Conservation (phyloP, 192 early-diverging fungal genomes). For the Thoreauomyces humboldtii region DNA sequence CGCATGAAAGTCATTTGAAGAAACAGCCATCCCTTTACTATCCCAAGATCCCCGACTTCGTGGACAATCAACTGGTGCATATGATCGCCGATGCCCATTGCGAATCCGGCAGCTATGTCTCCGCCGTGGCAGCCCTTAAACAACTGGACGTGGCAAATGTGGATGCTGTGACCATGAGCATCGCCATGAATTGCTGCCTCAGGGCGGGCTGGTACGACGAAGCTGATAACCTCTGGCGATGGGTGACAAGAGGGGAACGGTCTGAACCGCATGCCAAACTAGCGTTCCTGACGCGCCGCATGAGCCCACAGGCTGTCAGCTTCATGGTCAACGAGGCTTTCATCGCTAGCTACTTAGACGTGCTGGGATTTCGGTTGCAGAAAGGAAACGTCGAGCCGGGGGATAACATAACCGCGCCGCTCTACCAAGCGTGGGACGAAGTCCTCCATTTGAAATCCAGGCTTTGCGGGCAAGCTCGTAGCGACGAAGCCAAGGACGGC, state of each 20-base stretch:
- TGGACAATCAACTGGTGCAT: too few relatives aligned
- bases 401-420: too few relatives aligned
- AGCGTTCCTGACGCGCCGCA: neutral
- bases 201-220: neutral
- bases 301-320: neutral
- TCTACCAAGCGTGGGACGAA: conserved; percentile 4
- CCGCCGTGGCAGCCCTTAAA: neutral
- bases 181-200: conserved; percentile 15
- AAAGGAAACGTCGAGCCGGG: too few relatives aligned
- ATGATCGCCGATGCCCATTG: conserved; percentile 16
- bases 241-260: neutral
- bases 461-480: too few relatives aligned
- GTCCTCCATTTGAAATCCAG: neutral
- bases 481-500: neutral
- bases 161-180: conserved; percentile 11
- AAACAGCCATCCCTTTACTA: too few relatives aligned
- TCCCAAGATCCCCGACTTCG: too few relatives aligned
- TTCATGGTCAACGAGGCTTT: conserved; percentile 1
- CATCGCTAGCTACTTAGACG: neutral
- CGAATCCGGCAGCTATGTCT: neutral
- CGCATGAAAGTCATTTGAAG: too few relatives aligned
- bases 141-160: neutral
- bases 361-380: too few relatives aligned
- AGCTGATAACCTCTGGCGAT: neutral
- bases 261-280: neutral